Evolutionary conservation across 2,329 filamentous ascomycete species (phyloP), one percentile per base, ranked within the genome.

Genomic region (Pseudogymnoascus sp.): DNA sequence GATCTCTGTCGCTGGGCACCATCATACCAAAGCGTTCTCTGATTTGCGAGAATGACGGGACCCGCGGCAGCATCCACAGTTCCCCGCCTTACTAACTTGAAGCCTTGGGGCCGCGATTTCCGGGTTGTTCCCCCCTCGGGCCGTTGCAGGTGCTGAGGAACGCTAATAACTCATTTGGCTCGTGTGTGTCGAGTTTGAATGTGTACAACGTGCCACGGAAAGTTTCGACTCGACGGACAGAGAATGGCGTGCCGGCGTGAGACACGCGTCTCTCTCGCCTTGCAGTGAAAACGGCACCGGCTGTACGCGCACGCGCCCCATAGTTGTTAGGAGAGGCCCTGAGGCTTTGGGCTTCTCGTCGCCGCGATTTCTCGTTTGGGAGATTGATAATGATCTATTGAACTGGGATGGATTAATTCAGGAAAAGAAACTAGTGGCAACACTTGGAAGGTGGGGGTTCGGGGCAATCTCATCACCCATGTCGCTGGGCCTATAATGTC

Each of bases 391-490:
- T 34, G 25, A 34, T 31, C 25, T 57, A 34, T 57, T 34, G n/a
- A 34, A 57, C 10, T 57, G n/a, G 51, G n/a, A 19, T 34, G 51
- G 16, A 19, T 57, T 34, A 34, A 19, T 57, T 19, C 51, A 19
- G 28, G n/a, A 57, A 57, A 34, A 34, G 28, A 10, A 57, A 57
- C 28, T 57, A 34, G 51, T 57, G 51, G 51, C 51, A 34, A 34
- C 51, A 34, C 28, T 57, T 57, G 51, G 23, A 34, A 54, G 48
- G 25, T 57, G 51, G 25, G 51, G 51, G n/a, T 21, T 57, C 51
- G 51, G 51, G 8, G 51, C 51, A 57, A 57, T 57, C 51, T 57
- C 51, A 19, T 19, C n/a, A 57, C 51, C 48, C 48, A 57, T 57
- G 51, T 34, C 51, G 11, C 5, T 57, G 51, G 51, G 51, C 51